Base-by-base conservation (phyloP, 2,329 filamentous ascomycete genomes). In the Aspergillus piperis region DNA sequence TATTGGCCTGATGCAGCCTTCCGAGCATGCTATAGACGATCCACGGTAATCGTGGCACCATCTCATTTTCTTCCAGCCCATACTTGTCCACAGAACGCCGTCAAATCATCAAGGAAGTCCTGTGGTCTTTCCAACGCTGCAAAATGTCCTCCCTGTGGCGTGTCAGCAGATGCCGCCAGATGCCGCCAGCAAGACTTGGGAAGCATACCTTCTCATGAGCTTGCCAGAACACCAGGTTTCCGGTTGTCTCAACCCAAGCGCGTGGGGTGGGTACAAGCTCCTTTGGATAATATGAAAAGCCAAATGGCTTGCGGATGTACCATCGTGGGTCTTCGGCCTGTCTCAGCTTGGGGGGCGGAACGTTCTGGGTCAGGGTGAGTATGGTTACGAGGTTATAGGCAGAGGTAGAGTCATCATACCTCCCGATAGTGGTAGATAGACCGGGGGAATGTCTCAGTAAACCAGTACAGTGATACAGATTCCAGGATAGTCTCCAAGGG, bases 131-230 rank as follows among this genome's bases (percentile, higher is more conserved):
- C 78, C 5, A 78, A 69, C 1, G 77, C 76, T 2, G 84, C 82
- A 66, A 85, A 86, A 71, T 86, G 84, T 0, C 84, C 84, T 23
- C 84, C 84, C 67, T 75, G 32, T 15, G 42, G 2, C 58, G 47
- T 39, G 27, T 57, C 27, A 55, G 48, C 27, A 19, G 8, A n/a
- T 21, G 17, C 15, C 19, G 17, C 41, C 27, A 19, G 8, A n/a
- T 21, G 17, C 15, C 19, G 13, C 27, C 10, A 17, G 13, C 38
- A 32, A 25, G 15, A 11, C 17, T 30, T 23, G 41, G 23, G 21
- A 11, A 27, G 6, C 62, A 44, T 67, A 76, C 75, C 63, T 70
- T 69, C 11, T 72, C 62, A 62, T 79, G 74, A 30, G 71, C 57
- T 17, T 64, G 70, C 63, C 68, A 77, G 41, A 72, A 80, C 0